Evolutionary conservation across 2,329 filamentous ascomycete species (phyloP), one percentile per base, ranked within the genome.

Genomic region (Talaromyces sp.): DNA sequence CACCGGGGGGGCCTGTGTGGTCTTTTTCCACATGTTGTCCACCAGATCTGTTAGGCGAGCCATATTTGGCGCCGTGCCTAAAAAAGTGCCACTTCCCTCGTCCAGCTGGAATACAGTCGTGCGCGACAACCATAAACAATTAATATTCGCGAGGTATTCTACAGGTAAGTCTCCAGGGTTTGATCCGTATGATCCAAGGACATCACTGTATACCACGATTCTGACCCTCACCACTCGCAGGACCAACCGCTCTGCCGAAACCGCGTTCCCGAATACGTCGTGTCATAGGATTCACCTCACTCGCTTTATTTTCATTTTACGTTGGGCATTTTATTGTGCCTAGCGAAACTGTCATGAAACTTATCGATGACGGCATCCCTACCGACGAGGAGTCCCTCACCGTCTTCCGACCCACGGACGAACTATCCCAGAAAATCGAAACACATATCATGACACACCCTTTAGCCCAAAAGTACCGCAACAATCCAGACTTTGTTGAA

Each of bases 381-480:
- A 84, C 84, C 33, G 90, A 96, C 77, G 86, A 85, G 70, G 90
- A 96, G 69, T 90, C 89, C 23, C 83, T 95, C 65, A 73, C 76
- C 4, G 80, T 89, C 67, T 96, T 86, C 80, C 76, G 76, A 3
- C 85, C 85, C 14, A 73, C 76, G 35, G 84, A 86, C 72, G 83
- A 83, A 11, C 69, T 73, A 46, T 76, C 78, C 56, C 77, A 73
- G 66, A 82, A 84, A 66, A 85, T 96, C 69, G 89, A 97, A 67
- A 81, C 86, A 8, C 84, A 85, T 71, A 91, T 98, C 75, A 84
- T 87, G 71, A 84, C 81, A 52, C 92, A 95, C 78, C 88, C 91
- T 1, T 74, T 96, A n/a, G 83, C 89, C 4, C 74, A 81, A n/a
- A 80, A 84, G 46, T 81, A 98, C 57, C 88, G 93, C 54, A 76